Conservation (phyloP, 2,329 filamentous ascomycete species). For the Ophiosphaerella korrae region DNA sequence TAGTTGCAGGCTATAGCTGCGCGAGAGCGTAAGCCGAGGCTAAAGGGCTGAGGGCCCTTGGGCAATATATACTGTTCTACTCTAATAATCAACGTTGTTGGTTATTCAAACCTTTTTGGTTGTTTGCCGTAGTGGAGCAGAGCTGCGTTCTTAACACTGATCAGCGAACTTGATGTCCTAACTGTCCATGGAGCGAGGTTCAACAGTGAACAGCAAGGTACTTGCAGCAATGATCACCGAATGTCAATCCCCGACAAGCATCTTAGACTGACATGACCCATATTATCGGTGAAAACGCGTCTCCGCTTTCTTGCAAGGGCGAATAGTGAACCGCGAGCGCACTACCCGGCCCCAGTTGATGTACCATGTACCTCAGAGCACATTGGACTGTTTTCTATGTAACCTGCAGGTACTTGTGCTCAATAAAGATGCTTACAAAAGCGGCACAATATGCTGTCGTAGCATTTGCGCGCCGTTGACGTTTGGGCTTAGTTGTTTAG, state of each 20-base stretch:
- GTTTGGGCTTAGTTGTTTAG: background rate
- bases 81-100: no score
- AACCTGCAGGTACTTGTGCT: conserved; percentile 11
- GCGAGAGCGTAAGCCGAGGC: no score
- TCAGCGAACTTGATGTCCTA: background rate
- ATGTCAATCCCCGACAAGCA: conserved; percentile 1
- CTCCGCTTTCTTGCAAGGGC: conserved; percentile 6
- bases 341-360: background rate
- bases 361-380: conserved; percentile 2
- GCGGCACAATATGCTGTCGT: conserved; percentile 3
- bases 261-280: background rate
- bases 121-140: no score
- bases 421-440: conserved; percentile 1
- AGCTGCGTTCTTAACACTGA: no score
- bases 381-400: conserved; percentile 4
- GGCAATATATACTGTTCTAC: no score
- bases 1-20: no score
- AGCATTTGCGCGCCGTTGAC: conserved; percentile 8
- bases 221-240: background rate
- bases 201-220: background rate
- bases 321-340: conserved; percentile 1
- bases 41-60: no score
- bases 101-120: no score
- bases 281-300: conserved; percentile 3
- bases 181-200: background rate